Percentiles rank a stretch among this genome's conserved stretches.
phyloP scores from a whole-genome alignment of 306 rosid genomes.

The Lupinus albus region DNA sequence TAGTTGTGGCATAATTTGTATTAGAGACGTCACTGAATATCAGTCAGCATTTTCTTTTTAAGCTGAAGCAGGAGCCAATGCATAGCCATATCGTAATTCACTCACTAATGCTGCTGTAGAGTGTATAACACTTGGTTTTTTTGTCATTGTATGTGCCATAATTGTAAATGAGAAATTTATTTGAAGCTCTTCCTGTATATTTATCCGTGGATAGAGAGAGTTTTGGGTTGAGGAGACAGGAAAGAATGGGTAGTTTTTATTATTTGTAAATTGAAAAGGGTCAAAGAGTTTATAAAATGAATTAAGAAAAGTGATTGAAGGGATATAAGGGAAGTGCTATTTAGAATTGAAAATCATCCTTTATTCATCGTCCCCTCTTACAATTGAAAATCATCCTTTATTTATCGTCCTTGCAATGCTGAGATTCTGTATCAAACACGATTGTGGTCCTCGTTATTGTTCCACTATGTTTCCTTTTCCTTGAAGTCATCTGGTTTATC shows the following conservation, averaged over 20 bases:
- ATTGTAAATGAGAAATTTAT: constrained; percentile 51
- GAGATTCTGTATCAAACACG: too few relatives aligned
- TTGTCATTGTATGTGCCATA: constrained; percentile 42
- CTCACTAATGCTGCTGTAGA: constrained; percentile 27
- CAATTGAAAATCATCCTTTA: too few relatives aligned
- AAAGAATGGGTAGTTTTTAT: not conserved
- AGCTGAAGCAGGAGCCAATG: constrained; percentile 41
- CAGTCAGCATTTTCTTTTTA: constrained; percentile 37
- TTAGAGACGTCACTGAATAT: constrained; percentile 35
- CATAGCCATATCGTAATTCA: constrained; percentile 24
- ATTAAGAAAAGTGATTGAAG: too few relatives aligned
- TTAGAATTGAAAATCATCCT: too few relatives aligned
- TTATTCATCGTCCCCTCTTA: too few relatives aligned
- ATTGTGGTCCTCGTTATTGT: too few relatives aligned
- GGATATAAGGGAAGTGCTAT: too few relatives aligned
- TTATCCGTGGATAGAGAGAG: not conserved
- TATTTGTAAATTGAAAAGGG: too few relatives aligned
- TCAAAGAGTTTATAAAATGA: too few relatives aligned
- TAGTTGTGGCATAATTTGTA: constrained; percentile 29
- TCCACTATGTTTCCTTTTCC: too few relatives aligned
- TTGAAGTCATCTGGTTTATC: too few relatives aligned
- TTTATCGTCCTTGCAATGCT: too few relatives aligned
- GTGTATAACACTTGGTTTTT: constrained; percentile 24
- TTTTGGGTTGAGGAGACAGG: not conserved
- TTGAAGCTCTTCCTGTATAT: not conserved